Evolutionary conservation across 345 rosid species (phyloP).

Genomic region (Ceriops decandra): DNA sequence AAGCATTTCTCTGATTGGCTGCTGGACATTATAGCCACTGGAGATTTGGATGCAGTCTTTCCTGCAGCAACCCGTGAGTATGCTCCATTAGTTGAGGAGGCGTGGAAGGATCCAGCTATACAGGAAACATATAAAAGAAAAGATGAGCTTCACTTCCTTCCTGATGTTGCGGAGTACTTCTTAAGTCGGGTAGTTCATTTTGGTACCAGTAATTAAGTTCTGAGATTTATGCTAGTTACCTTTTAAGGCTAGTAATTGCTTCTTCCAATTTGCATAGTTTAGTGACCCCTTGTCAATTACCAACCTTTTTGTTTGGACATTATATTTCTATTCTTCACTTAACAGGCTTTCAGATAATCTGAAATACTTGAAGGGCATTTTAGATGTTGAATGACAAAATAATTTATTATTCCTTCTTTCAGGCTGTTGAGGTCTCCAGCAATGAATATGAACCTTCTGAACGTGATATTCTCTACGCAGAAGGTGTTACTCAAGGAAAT

Average conservation of each 20-base stretch:
- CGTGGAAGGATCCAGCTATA: constrained; percentile 96
- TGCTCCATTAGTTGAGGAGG: constrained; percentile 95
- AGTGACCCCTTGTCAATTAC: neutral
- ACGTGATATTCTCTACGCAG: constrained; percentile 84
- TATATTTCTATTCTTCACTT: neutral
- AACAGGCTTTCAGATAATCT: neutral
- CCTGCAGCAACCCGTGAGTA: constrained; percentile 99
- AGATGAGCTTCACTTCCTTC: constrained; percentile 95
- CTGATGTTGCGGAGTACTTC: constrained; percentile 91
- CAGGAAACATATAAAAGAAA: constrained; percentile 83
- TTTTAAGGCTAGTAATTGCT: neutral
- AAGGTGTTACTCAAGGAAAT: constrained; percentile 94
- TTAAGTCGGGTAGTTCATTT: constrained; percentile 64
- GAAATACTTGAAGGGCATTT: neutral
- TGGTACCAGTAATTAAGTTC: neutral
- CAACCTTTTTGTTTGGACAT: neutral
- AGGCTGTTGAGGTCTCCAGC: constrained; percentile 97
- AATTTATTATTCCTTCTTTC: constrained; percentile 25
- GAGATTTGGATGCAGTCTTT: constrained; percentile 94
- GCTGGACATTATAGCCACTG: constrained; percentile 94
- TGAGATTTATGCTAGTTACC: neutral
- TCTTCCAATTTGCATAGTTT: neutral
- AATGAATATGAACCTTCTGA: constrained; percentile 96
- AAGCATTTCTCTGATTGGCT: constrained; percentile 99
- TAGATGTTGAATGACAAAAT: constrained; percentile 11